Percentiles rank a stretch among this genome's conserved stretches.
phyloP scores from a whole-genome alignment of 169 alveolate genomes.

The Miamiensis avidus region DNA sequence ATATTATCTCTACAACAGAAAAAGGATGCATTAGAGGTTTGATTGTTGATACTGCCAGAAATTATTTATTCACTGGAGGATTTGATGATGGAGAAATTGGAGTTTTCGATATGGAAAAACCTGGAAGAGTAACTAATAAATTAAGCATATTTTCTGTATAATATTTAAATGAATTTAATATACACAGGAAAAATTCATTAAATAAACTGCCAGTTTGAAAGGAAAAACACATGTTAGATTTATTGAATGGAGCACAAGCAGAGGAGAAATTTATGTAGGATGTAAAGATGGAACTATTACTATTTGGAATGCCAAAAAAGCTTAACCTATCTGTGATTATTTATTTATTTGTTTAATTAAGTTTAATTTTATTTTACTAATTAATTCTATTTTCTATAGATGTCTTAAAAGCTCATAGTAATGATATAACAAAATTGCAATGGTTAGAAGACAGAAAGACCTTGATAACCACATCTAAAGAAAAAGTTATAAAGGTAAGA shows the following conservation, averaged over 20 bases:
- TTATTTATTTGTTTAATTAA: background rate
- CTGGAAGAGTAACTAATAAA: conserved; percentile 38
- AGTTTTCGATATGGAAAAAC: conserved; percentile 41
- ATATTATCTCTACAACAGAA: conserved; percentile 16
- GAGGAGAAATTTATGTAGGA: conserved; percentile 49
- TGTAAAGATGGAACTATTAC: conserved; percentile 48
- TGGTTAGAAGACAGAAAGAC: conserved; percentile 44
- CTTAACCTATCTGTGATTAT: conserved; percentile 27
- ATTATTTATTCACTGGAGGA: conserved; percentile 49
- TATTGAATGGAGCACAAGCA: conserved; percentile 38
- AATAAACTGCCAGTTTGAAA: conserved; percentile 41
- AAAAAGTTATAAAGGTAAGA: conserved; percentile 38
- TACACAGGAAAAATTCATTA: conserved; percentile 35
- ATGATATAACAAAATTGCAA: conserved; percentile 39
- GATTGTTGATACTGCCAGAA: conserved; percentile 34
- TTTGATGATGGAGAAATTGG: conserved; percentile 50
- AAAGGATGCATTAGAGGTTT: conserved; percentile 44
- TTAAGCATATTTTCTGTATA: background rate
- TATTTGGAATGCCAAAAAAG: conserved; percentile 43
- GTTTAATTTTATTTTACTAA: background rate
- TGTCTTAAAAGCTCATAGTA: conserved; percentile 41
- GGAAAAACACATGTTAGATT: conserved; percentile 44
- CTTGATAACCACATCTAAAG: conserved; percentile 36
- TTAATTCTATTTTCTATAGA: conserved; percentile 4
- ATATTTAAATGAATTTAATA: background rate